These are phyloP conservation scores for Osmozyma mogii DNA, from an alignment of 805 yeast genomes.

Conservation along the genomic window DNA sequence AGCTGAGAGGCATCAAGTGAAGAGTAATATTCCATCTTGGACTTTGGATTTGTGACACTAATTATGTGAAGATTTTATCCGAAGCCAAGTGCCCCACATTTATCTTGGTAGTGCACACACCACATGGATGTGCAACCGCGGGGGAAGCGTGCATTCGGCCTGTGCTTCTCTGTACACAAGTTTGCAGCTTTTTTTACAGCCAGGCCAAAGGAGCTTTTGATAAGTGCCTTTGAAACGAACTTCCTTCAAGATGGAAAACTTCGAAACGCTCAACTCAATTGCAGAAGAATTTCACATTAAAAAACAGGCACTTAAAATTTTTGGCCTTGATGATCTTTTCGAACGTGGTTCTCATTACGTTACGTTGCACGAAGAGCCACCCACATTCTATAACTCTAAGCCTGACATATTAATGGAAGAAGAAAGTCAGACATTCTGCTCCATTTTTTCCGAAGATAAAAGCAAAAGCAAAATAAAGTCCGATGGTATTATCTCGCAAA, in stretches of 20 bases:
- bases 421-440: constrained; percentile 9
- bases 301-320: constrained; percentile 9
- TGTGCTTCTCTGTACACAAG: background rate
- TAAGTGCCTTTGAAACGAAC: too few species aligned
- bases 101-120: background rate
- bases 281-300: constrained; percentile 13
- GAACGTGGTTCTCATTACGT: background rate
- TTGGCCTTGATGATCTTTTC: constrained; percentile 7
- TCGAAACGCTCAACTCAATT: constrained; percentile 15
- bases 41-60: background rate
- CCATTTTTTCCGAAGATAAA: constrained; percentile 9
- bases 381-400: background rate
- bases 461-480: background rate
- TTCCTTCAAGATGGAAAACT: constrained; percentile 18
- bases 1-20: constrained; percentile 69
- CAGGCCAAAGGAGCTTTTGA: too few species aligned
- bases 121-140: background rate
- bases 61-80: background rate
- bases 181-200: too few species aligned
- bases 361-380: background rate
- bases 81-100: constrained; percentile 1
- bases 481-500: background rate
- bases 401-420: constrained; percentile 7
- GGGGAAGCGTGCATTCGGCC: background rate
- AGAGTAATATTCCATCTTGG: constrained; percentile 70